Conservation (phyloP, 805 yeast genomes). For the Metschnikowia peoriensis region DNA sequence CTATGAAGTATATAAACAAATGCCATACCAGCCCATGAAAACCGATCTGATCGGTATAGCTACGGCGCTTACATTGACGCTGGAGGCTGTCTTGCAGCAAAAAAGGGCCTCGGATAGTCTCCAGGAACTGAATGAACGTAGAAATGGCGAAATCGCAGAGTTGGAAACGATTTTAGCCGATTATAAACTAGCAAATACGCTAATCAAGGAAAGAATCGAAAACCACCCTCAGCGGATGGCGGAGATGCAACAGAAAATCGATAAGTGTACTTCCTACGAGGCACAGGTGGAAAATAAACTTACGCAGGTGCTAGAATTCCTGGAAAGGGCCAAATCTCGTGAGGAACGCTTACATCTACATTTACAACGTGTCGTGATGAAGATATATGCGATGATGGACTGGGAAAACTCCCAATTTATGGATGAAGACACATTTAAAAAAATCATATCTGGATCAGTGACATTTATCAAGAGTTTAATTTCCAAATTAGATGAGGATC, state of each 20-base stretch:
- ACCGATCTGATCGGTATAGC: conserved; percentile 23
- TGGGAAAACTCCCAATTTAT: conserved; percentile 21
- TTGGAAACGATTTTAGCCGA: conserved; percentile 8
- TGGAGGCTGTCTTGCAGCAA: conserved; percentile 15
- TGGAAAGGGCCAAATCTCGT: conserved; percentile 5
- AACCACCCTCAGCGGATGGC: conserved; percentile 14
- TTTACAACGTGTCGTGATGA: conserved; percentile 20
- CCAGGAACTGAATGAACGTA: background rate
- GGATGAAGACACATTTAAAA: conserved; percentile 19
- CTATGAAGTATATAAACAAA: conserved; percentile 12
- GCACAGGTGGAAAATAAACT: conserved; percentile 6
- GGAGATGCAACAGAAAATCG: conserved; percentile 5
- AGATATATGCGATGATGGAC: conserved; percentile 22
- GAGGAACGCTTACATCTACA: conserved; percentile 16
- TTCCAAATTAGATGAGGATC: conserved; percentile 4
- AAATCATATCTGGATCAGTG: conserved; percentile 12
- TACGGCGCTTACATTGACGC: conserved; percentile 16
- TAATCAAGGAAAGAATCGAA: conserved; percentile 4
- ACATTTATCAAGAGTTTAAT: conserved; percentile 13
- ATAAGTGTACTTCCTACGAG: conserved; percentile 3
- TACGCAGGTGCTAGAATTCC: background rate
- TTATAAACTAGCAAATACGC: conserved; percentile 9
- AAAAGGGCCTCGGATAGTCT: conserved; percentile 5
- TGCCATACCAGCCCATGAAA: conserved; percentile 18
- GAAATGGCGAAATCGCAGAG: background rate